phyloP scores from a whole-genome alignment of 2,329 filamentous ascomycete genomes.

The Clarireedia monteithiana region DNA sequence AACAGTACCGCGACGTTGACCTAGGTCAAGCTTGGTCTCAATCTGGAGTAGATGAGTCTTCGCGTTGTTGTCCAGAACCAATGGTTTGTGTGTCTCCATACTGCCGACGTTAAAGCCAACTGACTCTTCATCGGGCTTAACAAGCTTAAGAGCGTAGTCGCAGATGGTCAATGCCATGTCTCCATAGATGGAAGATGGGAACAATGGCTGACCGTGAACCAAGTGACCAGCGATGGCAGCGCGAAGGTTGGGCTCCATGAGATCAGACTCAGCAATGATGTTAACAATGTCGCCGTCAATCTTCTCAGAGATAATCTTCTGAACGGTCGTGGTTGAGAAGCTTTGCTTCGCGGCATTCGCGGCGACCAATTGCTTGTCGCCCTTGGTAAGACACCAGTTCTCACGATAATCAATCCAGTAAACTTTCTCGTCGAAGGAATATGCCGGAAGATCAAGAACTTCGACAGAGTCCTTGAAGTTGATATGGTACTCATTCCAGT shows the following conservation, averaged over 20 bases:
- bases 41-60: conserved; percentile 12
- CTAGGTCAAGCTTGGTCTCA: conserved; percentile 15
- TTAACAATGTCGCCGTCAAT: conserved; percentile 41
- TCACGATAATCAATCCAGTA: conserved; percentile 57
- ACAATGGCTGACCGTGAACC: conserved; percentile 49
- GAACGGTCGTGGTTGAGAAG: conserved; percentile 30
- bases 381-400: conserved; percentile 61
- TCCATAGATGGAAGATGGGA: conserved; percentile 42
- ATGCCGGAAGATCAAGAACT: conserved; percentile 56
- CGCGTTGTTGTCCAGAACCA: conserved; percentile 41
- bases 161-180: conserved; percentile 52
- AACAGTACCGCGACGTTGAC: conserved; percentile 9
- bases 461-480: conserved; percentile 49
- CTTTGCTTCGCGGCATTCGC: conserved; percentile 38
- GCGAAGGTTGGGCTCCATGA: conserved; percentile 33
- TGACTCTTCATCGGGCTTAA: conserved; percentile 29
- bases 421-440: conserved; percentile 60
- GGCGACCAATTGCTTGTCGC: conserved; percentile 51
- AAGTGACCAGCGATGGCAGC: conserved; percentile 45
- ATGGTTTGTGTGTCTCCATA: conserved; percentile 61
- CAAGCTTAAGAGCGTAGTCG: conserved; percentile 44
- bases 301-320: conserved; percentile 41
- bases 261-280: conserved; percentile 45
- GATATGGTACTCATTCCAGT: conserved; percentile 62
- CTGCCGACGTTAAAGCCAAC: conserved; percentile 49